These are phyloP conservation scores for Datura wrightii DNA, from an alignment of 257 asterid genomes.

Conservation along the genomic window DNA sequence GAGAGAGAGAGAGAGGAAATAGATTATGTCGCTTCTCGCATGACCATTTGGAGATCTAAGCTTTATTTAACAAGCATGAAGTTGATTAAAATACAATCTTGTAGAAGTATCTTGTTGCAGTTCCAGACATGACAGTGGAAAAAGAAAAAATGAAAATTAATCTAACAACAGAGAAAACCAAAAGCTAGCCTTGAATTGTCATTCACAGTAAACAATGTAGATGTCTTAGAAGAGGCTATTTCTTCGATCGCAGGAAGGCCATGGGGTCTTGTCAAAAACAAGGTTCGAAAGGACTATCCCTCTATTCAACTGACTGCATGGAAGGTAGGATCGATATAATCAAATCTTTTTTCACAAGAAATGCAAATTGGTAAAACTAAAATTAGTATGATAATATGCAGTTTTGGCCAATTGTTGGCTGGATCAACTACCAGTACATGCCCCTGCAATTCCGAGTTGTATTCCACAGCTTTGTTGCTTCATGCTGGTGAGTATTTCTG, in stretches of 20 bases:
- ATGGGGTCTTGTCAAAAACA: conserved; percentile 41
- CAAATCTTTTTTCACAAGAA: conserved; percentile 3
- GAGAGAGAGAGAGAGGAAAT: background rate
- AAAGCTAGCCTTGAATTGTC: background rate
- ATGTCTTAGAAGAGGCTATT: background rate
- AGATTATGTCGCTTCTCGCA: background rate
- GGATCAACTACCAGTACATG: conserved; percentile 54
- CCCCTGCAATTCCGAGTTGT: conserved; percentile 47
- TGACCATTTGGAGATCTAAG: background rate
- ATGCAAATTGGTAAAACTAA: background rate
- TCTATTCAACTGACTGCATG: conserved; percentile 45
- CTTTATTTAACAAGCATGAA: background rate
- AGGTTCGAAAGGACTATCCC: conserved; percentile 46
- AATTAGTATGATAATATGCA: background rate
- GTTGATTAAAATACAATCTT: background rate
- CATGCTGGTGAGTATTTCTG: conserved; percentile 41
- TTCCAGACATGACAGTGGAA: background rate
- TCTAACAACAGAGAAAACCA: background rate
- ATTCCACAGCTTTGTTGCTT: conserved; percentile 47
- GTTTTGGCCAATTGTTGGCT: conserved; percentile 51
- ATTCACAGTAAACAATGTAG: background rate
- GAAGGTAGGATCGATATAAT: conserved; percentile 37
- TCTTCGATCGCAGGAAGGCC: conserved; percentile 40
- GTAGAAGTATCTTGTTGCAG: background rate
- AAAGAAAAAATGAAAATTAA: background rate